Evolutionary conservation across 73 alveolate species (phyloP), one percentile per base, ranked within the genome.

Genomic region (Blepharisma japonicum): DNA sequence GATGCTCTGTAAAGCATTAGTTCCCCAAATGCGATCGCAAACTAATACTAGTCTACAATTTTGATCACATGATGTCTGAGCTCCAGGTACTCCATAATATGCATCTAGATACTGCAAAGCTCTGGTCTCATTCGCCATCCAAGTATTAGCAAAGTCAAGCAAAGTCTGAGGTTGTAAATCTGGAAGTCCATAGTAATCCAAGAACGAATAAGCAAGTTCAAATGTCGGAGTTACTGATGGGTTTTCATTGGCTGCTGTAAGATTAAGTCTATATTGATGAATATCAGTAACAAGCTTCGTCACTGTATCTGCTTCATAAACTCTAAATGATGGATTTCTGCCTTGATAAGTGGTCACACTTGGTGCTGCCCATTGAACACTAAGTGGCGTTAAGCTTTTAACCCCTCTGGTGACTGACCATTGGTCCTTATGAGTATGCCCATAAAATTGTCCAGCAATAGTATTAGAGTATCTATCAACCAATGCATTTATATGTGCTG

Each of bases 371-470:
- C 88, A 92, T 72, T 85, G 80, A 21, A 91, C 78, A 20, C 81
- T 82, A 8, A 89, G 81, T 21, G 91, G 88, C 39, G 80, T 82
- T 53, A 83, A 82, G 45, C 78, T 82, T 71, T 71, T 80, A 71
- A 84, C 83, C 76, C 91, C 89, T 80, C 94, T 86, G 68, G 79
- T 86, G 68, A 92, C 85, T 14, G 81, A 87, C 70, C 77, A 77
- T 77, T 90, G 90, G 68, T 92, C 98, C 47, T 87, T 86, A 55
- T 91, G 98, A 0, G 98, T 83, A 82, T 92, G 98, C 25, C 96
- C 98, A 86, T 85, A 86, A 84, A 92, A 92, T 71, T 50, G 74
- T 6, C 98, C 98, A 53, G 86, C 85, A 7, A 92, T 89, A 0
- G 86, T 91, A 86, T 90, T 83, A 81, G 90, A 91, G 78, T 87